Conservation (phyloP, 495 filamentous ascomycete species). For the Penicillium argentinense region DNA sequence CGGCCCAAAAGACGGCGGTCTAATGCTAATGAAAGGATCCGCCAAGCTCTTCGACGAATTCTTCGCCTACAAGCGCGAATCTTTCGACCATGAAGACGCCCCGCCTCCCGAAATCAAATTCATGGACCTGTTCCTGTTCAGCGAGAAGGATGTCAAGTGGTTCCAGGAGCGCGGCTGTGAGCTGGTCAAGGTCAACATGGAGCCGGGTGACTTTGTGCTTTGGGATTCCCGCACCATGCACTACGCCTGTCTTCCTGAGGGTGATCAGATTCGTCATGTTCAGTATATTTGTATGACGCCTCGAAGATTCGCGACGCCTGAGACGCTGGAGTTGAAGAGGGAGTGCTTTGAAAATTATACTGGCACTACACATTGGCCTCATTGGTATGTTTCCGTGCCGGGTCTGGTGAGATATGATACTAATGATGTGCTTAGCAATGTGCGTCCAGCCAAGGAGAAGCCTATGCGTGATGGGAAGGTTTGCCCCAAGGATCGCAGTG, state of each 20-base stretch:
- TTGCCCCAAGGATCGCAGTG: slow-evolving; percentile 24
- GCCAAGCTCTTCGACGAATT: slow-evolving; percentile 37
- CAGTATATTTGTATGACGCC: slow-evolving; percentile 36
- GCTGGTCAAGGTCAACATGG: slow-evolving; percentile 38
- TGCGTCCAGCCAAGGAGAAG: slow-evolving; percentile 32
- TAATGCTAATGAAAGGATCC: slow-evolving; percentile 42
- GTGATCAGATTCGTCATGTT: slow-evolving; percentile 37
- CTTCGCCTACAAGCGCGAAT: slow-evolving; percentile 28
- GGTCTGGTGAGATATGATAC: too few species aligned
- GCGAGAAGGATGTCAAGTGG: slow-evolving; percentile 37
- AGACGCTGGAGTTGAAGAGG: slow-evolving; percentile 27
- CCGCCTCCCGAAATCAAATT: slow-evolving; percentile 33
- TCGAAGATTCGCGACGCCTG: slow-evolving; percentile 18
- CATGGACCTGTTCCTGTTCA: slow-evolving; percentile 38
- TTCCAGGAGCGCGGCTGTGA: slow-evolving; percentile 39
- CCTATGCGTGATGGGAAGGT: slow-evolving; percentile 31
- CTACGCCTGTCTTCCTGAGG: slow-evolving; percentile 35
- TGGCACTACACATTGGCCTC: slow-evolving; percentile 36
- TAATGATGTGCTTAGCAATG: slow-evolving; percentile 19
- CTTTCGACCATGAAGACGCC: slow-evolving; percentile 33
- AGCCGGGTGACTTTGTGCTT: slow-evolving; percentile 42
- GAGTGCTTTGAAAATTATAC: slow-evolving; percentile 27
- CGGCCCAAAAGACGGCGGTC: slow-evolving; percentile 41
- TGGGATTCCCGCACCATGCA: slow-evolving; percentile 46
- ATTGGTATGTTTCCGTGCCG: slow-evolving; percentile 19